Evolutionary conservation across 495 filamentous ascomycete genomes (phyloP), one percentile per base, ranked within the genome.

Genomic region (Rusavskia elegans): DNA sequence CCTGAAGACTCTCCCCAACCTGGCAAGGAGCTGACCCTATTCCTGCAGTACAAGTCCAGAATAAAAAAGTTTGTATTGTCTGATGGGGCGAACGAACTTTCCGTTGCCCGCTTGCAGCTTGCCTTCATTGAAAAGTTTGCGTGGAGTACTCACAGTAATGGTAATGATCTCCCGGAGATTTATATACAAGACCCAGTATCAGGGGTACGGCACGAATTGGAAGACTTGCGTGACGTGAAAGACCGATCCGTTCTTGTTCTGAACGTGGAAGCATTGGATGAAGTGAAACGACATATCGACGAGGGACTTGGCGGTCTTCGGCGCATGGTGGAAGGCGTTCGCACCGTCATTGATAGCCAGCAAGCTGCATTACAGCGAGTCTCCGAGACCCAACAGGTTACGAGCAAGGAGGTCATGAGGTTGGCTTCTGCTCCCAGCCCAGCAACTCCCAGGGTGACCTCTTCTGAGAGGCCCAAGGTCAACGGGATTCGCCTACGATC

Each of bases 81-180:
- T 2, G 89, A 90, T 59, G 89, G 89, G 5, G 82, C 80, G 53
- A 77, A 81, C 10, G 87, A 85, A 42, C 71, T 98, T 16, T 88
- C 89, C 19, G 81, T 95, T 50, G 87, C 85, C 10, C 77, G 88
- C 11, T 68, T 98, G 52, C 92, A 97, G 61, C 75, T 97, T 32
- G 89, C 90, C n/a, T 98, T 98, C 64, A 98, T 98, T 58, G 93
- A 97, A 57, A 97, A 96, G 59, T 98, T 98, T 60, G 88, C 89
- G 7, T 98, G 94, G 88, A 96, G 92, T 58, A 94, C 89, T 1
- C 90, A 95, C 57, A 85, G 82, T 59, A 90, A 97, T 62, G 92
- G 93, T 21, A 81, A 79, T 13, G 92, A 98, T 60, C 71, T 98
- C 29, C 92, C 92, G 0, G 92, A 97, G 59, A 95, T 98, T 29